A percentile compares a stretch with the other conserved stretches of the same genome.
Evolutionary conservation across 805 yeast species (phyloP).

Genomic region (Nakazawaea wickerhamii): DNA sequence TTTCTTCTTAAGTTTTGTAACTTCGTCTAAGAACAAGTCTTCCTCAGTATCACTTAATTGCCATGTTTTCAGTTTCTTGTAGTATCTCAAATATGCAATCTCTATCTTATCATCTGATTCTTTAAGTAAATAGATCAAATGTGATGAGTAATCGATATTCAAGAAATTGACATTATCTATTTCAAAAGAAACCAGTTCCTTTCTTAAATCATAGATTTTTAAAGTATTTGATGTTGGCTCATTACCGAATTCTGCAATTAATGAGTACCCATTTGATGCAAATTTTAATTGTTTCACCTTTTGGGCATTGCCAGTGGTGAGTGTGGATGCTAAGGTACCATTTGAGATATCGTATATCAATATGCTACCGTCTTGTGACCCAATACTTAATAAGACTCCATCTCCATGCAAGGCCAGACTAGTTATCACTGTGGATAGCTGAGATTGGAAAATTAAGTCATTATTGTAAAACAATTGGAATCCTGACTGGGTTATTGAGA

Average conservation of each 20-base stretch:
- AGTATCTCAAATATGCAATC: conserved; percentile 6
- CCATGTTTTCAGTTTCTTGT: conserved; percentile 11
- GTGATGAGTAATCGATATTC: conserved; percentile 7
- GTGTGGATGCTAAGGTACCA: conserved; percentile 30
- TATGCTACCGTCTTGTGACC: conserved; percentile 28
- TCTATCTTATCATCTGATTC: background rate
- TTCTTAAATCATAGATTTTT: conserved; percentile 47
- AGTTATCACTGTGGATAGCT: background rate
- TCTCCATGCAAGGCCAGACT: conserved; percentile 29
- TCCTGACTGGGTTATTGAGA: background rate
- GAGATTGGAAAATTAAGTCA: background rate
- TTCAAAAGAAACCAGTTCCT: conserved; percentile 17
- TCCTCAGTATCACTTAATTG: conserved; percentile 1
- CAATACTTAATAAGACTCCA: conserved; percentile 33
- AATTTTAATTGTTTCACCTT: conserved; percentile 35
- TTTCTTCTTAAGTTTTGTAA: conserved; percentile 7
- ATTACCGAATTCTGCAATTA: conserved; percentile 29
- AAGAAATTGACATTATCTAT: conserved; percentile 1
- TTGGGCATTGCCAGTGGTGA: conserved; percentile 20
- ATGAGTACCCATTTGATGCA: conserved; percentile 64
- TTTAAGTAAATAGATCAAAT: conserved; percentile 5
- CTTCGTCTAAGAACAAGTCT: conserved; percentile 1
- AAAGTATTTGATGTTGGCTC: conserved; percentile 22
- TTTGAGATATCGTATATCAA: conserved; percentile 34
- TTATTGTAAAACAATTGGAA: background rate